Base-by-base conservation (phyloP, 1,139 yeast species). In the Meyerozyma athensensis region DNA sequence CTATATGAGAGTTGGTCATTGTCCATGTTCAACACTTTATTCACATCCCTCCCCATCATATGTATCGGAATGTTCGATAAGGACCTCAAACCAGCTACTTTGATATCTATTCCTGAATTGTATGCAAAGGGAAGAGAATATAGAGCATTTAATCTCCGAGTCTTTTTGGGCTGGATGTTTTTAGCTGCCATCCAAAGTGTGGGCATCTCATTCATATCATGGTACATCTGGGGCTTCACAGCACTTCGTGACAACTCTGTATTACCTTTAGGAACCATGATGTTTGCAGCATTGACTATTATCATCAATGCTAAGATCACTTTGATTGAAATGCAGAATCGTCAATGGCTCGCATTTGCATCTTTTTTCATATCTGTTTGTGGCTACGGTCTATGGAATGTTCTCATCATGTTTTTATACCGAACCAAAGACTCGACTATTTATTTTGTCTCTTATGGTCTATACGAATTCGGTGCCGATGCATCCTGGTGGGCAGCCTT, bases 1-100 rank as follows among this genome's bases (percentile, higher is more conserved):
- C 63, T 90, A 50, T 92, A 87, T 57, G 98, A 94, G 56, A 82
- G 90, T 37, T 90, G 97, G 97, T 90, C 97, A 1, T 69, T 92
- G 45, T 86, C 97, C 1, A 89, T 94, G 97, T 94, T 86, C 64
- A 94, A 92, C 58, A 92, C 98, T 0, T 70, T 94, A 45, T 94
- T 94, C 63, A 92, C 98, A 0, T 86, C 97, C 0, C 67, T 94
- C 37, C 92, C 97, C 0, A 98, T 92, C 2, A 58, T 92, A 34
- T 86, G 95, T 52, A 70, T 94, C 38, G 99, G 99, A n/a, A 86
- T 90, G 78, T 84, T 92, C 61, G 97, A 92, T 52, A 84, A 83
- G 54, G 99, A 94, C 54, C 68, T 94, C 55, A 74, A 80, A 39
- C 95, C 97, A 0, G 78, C 95, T 1, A 92, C 98, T 0, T 68